Evolutionary conservation across 1,284 basidiomycete genomes (phyloP).

Genomic region (Leccinum griseonigrum): DNA sequence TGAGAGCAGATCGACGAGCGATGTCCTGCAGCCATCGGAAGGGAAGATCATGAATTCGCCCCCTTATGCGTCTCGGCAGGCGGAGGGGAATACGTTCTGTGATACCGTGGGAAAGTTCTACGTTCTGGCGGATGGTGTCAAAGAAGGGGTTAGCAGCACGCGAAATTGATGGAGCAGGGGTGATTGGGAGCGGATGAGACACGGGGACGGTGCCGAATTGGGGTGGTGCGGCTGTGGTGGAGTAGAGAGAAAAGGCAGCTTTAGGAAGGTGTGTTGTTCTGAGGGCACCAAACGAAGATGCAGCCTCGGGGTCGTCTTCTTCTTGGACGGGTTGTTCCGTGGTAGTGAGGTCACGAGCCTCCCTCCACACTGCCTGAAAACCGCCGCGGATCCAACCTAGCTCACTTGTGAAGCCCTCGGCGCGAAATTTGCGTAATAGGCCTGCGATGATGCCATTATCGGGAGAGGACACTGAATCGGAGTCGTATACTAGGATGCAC

Average conservation of each 20-base stretch:
- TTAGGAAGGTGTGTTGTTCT: slow-evolving; percentile 62
- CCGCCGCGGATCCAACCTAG: slow-evolving; percentile 82
- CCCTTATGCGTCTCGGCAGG: slow-evolving; percentile 60
- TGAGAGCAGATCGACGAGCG: slow-evolving; percentile 46
- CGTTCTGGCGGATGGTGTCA: slow-evolving; percentile 94
- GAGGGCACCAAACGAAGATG: slow-evolving; percentile 37
- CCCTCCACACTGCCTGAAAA: slow-evolving; percentile 67
- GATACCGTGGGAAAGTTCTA: slow-evolving; percentile 85
- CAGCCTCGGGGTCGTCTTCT: slow-evolving; percentile 46
- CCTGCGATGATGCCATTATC: slow-evolving; percentile 74
- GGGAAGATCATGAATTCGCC: slow-evolving; percentile 74
- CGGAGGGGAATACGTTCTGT: slow-evolving; percentile 79
- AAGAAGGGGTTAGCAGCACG: slow-evolving; percentile 76
- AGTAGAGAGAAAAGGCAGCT: slow-evolving; percentile 59
- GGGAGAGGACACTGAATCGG: slow-evolving; percentile 60
- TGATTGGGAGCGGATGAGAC: slow-evolving; percentile 20
- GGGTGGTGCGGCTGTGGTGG: slow-evolving; percentile 40
- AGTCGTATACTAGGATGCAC: slow-evolving; percentile 80
- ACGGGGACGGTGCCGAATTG: slow-evolving; percentile 10
- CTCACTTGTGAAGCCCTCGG: slow-evolving; percentile 63
- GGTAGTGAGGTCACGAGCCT: slow-evolving; percentile 52
- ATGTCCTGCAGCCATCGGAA: slow-evolving; percentile 80
- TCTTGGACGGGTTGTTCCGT: slow-evolving; percentile 43
- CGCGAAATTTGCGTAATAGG: slow-evolving; percentile 81
- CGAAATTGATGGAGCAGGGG: slow-evolving; percentile 18